These are phyloP conservation scores for Oryza meyeriana DNA, from an alignment of 176 grass and related monocot species.

Conservation along the genomic window DNA sequence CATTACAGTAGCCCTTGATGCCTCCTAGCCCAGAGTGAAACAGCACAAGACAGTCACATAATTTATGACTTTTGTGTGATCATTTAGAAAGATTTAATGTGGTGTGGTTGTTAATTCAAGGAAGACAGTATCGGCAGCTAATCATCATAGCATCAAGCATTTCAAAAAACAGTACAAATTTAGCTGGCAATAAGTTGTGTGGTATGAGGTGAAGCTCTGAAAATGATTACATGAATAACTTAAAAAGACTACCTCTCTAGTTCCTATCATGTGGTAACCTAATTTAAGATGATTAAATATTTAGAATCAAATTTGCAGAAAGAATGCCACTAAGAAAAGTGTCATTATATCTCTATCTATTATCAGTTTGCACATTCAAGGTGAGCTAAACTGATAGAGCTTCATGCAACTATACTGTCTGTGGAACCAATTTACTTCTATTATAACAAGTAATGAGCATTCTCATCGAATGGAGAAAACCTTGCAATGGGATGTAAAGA, in stretches of 20 bases:
- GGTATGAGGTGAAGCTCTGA: background rate
- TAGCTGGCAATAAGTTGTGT: background rate
- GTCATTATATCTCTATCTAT: conserved; percentile 11
- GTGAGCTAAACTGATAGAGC: background rate
- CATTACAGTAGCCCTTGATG: background rate
- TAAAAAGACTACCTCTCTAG: background rate
- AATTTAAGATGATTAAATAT: background rate
- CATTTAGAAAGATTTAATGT: background rate
- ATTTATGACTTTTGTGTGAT: background rate
- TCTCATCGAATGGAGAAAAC: background rate
- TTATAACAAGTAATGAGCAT: conserved; percentile 32
- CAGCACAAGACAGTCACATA: background rate
- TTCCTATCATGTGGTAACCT: conserved; percentile 10
- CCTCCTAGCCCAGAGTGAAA: conserved; percentile 2
- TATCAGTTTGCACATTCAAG: background rate
- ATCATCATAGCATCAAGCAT: conserved; percentile 1
- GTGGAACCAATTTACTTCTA: conserved; percentile 6
- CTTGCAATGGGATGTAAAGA: conserved; percentile 25
- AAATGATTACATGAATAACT: conserved; percentile 22
- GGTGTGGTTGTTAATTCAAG: background rate
- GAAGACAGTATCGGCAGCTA: background rate
- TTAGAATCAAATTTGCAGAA: conserved; percentile 22
- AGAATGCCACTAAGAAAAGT: background rate
- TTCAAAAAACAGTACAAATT: conserved; percentile 17
- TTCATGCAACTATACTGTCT: background rate